These are phyloP conservation scores for Pythium utonaiense DNA, from an alignment of 352 stramenopile species.

Conservation along the genomic window DNA sequence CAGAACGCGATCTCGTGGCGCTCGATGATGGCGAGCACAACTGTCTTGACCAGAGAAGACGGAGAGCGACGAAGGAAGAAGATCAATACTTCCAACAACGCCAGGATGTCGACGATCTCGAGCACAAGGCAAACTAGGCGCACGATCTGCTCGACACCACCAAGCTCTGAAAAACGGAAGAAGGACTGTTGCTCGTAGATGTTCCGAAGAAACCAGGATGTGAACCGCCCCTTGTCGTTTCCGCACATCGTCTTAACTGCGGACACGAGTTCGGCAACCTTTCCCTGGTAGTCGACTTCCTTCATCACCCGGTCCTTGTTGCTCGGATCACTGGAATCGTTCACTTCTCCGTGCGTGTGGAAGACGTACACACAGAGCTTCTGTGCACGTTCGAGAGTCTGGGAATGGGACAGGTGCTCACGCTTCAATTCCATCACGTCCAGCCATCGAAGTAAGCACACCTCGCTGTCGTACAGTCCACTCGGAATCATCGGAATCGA, in stretches of 20 bases:
- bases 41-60: constrained; percentile 78
- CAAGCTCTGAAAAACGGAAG: constrained; percentile 81
- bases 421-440: constrained; percentile 76
- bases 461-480: constrained; percentile 60
- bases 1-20: constrained; percentile 82
- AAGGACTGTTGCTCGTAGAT: constrained; percentile 79
- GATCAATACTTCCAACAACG: constrained; percentile 79
- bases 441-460: constrained; percentile 72
- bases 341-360: constrained; percentile 71
- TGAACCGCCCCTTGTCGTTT: constrained; percentile 82
- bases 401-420: constrained; percentile 68
- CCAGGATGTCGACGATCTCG: constrained; percentile 79
- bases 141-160: constrained; percentile 79
- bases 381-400: constrained; percentile 79
- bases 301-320: constrained; percentile 53
- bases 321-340: constrained; percentile 36
- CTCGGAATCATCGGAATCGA: constrained; percentile 60
- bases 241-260: constrained; percentile 85
- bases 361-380: constrained; percentile 83
- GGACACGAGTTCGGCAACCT: constrained; percentile 78
- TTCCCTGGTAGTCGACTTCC: constrained; percentile 81
- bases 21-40: constrained; percentile 80
- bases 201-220: constrained; percentile 76
- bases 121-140: constrained; percentile 75
- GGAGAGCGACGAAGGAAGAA: constrained; percentile 73